Base-by-base conservation (phyloP, 139 green algal species). In the Closterium sp. region DNA sequence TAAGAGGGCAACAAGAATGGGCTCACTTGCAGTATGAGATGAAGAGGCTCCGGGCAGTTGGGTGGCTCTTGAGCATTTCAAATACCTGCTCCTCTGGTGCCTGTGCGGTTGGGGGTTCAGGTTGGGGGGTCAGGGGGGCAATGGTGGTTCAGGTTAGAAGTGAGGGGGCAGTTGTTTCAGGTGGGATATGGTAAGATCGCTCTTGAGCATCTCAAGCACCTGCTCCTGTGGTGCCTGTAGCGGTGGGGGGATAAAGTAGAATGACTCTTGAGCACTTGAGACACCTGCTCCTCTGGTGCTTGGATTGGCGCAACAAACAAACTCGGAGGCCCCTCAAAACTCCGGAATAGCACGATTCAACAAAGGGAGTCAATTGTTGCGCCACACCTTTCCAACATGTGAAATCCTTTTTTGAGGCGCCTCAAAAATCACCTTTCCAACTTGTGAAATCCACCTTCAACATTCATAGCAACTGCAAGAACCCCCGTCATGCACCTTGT, bases 381-480 rank as follows among this genome's bases (percentile, higher is more conserved):
- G n/a, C n/a, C n/a, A n/a, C n/a, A n/a, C n/a, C n/a, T n/a, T n/a
- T n/a, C n/a, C n/a, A n/a, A n/a, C n/a, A n/a, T n/a, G n/a, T n/a
- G n/a, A n/a, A n/a, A n/a, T n/a, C n/a, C n/a, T n/a, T n/a, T 55
- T 55, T 55, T 55, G 36, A 55, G 36, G 4, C 36, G 36, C 36
- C 36, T 55, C 36, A 55, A 55, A 4, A 55, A 6, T 6, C 36
- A 55, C 36, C 36, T 55, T n/a, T n/a, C n/a, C 36, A 6, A 55
- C 36, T 55, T n/a, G 38, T 36, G 6, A 85, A 8, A 12, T 76
- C 6, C 21, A 94, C 5, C 86, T 94, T 90, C 85, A 93, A 93
- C 7, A 93, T 76, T 0, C 94, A 95, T 35, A 97, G 93, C 89
- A 97, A 97, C 4, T 97, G 95, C n/a, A 98, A 94, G 94, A 98